Conservation (phyloP, 2,329 filamentous ascomycete species). For the Periconia sp. region DNA sequence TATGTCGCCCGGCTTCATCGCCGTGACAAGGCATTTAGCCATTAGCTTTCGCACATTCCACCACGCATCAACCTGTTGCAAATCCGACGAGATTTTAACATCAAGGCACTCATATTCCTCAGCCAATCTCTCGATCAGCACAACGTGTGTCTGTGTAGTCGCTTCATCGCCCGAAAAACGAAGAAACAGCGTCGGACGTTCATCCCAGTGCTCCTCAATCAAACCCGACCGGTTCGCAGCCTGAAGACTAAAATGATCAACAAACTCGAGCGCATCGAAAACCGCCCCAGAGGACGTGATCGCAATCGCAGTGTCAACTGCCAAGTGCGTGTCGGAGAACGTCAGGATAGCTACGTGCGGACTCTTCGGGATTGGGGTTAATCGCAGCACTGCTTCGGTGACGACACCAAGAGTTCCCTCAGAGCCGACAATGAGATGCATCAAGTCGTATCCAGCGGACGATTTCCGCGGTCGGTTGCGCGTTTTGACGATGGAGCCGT, state of each 20-base stretch:
- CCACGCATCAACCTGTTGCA: slow-evolving; percentile 63
- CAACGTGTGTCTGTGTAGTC: slow-evolving; percentile 74
- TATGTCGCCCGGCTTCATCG: slow-evolving; percentile 56
- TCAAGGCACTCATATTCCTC: slow-evolving; percentile 58
- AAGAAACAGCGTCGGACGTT: slow-evolving; percentile 70
- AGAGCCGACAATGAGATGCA: slow-evolving; percentile 81
- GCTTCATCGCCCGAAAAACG: slow-evolving; percentile 68
- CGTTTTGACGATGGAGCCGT: slow-evolving; percentile 86
- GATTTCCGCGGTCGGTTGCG: slow-evolving; percentile 84
- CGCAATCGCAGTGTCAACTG: slow-evolving; percentile 73
- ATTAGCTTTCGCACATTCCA: slow-evolving; percentile 77
- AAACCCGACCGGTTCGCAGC: slow-evolving; percentile 65
- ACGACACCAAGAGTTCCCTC: slow-evolving; percentile 90
- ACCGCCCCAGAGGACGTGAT: slow-evolving; percentile 77
- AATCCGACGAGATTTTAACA: slow-evolving; percentile 59
- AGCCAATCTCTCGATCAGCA: slow-evolving; percentile 62
- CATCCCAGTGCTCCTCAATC: slow-evolving; percentile 60
- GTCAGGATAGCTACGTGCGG: slow-evolving; percentile 74
- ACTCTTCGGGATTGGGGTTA: slow-evolving; percentile 74
- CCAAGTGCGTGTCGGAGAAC: slow-evolving; percentile 65
- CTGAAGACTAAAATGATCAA: slow-evolving; percentile 83
- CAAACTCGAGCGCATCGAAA: slow-evolving; percentile 85
- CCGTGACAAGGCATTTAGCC: slow-evolving; percentile 68
- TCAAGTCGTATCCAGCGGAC: slow-evolving; percentile 83
- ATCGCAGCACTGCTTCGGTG: slow-evolving; percentile 84